Evolutionary conservation across 371 early-diverging fungal species (phyloP).

Genomic region (Edhazardia aedis): DNA sequence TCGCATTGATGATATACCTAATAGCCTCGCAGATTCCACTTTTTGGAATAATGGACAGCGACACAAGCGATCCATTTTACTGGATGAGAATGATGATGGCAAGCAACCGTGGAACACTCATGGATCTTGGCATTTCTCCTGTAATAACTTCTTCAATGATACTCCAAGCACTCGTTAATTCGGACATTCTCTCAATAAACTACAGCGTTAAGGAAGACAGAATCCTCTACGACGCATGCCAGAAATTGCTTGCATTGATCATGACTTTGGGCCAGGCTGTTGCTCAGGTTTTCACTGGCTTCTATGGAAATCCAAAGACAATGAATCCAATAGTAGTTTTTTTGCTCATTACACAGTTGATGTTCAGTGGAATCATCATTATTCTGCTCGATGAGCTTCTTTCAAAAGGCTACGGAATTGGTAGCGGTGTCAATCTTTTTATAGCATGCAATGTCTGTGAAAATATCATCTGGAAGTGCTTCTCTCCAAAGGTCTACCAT

Average conservation of each 20-base stretch:
- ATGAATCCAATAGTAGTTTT: conserved; percentile 74
- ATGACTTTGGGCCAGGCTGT: conserved; percentile 87
- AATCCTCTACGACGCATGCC: conserved; percentile 81
- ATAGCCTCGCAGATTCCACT: conserved; percentile 96
- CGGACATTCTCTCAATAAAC: conserved; percentile 84
- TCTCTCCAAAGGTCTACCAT: conserved; percentile 79
- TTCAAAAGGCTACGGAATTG: conserved; percentile 99
- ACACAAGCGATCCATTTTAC: conserved; percentile 62
- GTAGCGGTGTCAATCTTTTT: conserved; percentile 95
- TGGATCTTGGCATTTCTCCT: conserved; percentile 97
- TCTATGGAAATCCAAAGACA: conserved; percentile 77
- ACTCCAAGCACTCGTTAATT: conserved; percentile 83
- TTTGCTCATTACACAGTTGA: conserved; percentile 75
- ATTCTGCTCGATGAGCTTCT: conserved; percentile 93
- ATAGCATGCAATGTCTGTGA: conserved; percentile 98
- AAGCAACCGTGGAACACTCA: conserved; percentile 91
- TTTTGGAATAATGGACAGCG: conserved; percentile 91
- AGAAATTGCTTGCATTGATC: conserved; percentile 57
- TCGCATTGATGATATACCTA: conserved; percentile 83
- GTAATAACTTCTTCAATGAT: conserved; percentile 96
- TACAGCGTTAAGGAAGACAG: conserved; percentile 88
- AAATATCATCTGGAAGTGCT: conserved; percentile 90
- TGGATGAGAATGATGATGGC: conserved; percentile 97
- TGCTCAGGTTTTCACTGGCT: conserved; percentile 81
- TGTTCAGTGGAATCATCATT: conserved; percentile 78